Conservation (phyloP, 2,329 filamentous ascomycete species). For the Lachnum nothofagi region DNA sequence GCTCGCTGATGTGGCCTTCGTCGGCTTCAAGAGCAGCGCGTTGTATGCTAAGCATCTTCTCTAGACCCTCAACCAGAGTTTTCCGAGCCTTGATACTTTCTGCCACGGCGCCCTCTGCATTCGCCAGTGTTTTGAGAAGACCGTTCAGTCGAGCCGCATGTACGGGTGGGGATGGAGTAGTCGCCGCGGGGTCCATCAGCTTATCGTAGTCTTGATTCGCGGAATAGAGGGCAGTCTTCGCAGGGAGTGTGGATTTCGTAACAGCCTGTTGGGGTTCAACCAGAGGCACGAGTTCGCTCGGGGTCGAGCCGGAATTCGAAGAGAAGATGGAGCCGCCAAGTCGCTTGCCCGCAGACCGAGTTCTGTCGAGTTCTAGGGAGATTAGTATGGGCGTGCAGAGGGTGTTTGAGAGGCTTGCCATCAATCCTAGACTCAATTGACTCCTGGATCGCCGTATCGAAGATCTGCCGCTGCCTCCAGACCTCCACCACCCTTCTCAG, state of each 20-base stretch:
- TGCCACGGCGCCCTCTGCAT: constrained; percentile 80
- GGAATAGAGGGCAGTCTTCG: constrained; percentile 60
- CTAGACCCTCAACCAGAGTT: constrained; percentile 70
- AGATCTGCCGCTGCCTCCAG: constrained; percentile 83
- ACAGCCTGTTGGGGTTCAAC: constrained; percentile 68
- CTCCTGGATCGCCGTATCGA: constrained; percentile 72
- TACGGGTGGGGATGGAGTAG: constrained; percentile 76
- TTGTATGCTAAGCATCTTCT: constrained; percentile 74
- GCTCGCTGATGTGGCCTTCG: constrained; percentile 56
- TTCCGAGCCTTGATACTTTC: constrained; percentile 83
- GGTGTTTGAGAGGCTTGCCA: constrained; percentile 48
- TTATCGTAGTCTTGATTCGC: constrained; percentile 82
- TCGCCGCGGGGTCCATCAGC: constrained; percentile 64
- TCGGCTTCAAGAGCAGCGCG: constrained; percentile 65
- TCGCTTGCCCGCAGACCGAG: constrained; percentile 48
- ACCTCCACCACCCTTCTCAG: constrained; percentile 87
- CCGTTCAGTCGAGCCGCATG: constrained; percentile 85
- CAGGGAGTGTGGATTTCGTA: constrained; percentile 64
- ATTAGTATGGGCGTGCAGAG: constrained; percentile 8
- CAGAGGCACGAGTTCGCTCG: constrained; percentile 72
- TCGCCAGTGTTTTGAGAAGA: constrained; percentile 82
- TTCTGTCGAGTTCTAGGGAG: constrained; percentile 56
- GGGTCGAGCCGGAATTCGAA: constrained; percentile 53
- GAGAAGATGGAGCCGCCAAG: constrained; percentile 67
- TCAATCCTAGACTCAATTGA: constrained; percentile 75